Evolutionary conservation across 2,329 filamentous ascomycete species (phyloP), one percentile per base, ranked within the genome.

Genomic region (Trichoderma afroharzianum): DNA sequence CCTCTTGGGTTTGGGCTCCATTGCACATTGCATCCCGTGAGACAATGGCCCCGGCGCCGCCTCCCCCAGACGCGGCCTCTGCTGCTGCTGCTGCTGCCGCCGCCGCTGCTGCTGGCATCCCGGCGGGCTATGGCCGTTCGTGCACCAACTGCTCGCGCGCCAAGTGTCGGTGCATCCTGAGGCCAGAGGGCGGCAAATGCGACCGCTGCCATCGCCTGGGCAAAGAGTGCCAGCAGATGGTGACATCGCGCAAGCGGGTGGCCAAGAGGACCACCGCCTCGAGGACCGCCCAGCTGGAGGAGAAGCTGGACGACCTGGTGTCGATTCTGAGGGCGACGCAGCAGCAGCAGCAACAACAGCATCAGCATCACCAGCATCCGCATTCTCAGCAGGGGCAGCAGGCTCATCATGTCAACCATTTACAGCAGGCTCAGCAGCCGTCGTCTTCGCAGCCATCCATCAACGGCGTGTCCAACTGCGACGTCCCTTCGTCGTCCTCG

Each of bases 81-180:
- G 64, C 55, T 12, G 64, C 58, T 50, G 78, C n/a, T n/a, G n/a
- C n/a, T n/a, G n/a, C n/a, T n/a, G n/a, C n/a, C n/a, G 24, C 63
- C 18, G 64, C 58, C 55, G 50, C 63, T 28, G 64, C 55, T 12
- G 64, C 58, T 50, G 78, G 79, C n/a, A 74, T 75, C 36, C 79
- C 81, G 6, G 81, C 81, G 14, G 80, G 80, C 21, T 85, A 85
- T 72, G 83, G 83, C 26, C 77, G 82, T 57, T 84, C 84, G 2
- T 85, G 84, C 72, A 82, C 80, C 43, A 85, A 83, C 74, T 86
- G 84, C 75, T 83, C 83, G 59, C 79, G 80, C 59, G 83, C 84
- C 36, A 86, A 86, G 74, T 85, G 83, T 77, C 84, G 85, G 74
- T 86, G 85, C 76, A 83, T 86, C 69, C 76, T 83, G 72, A 80